Percentiles rank a stretch among this genome's conserved stretches.
Evolutionary conservation across 2,329 filamentous ascomycete species (phyloP).

Genomic region (Penicillium sp.): DNA sequence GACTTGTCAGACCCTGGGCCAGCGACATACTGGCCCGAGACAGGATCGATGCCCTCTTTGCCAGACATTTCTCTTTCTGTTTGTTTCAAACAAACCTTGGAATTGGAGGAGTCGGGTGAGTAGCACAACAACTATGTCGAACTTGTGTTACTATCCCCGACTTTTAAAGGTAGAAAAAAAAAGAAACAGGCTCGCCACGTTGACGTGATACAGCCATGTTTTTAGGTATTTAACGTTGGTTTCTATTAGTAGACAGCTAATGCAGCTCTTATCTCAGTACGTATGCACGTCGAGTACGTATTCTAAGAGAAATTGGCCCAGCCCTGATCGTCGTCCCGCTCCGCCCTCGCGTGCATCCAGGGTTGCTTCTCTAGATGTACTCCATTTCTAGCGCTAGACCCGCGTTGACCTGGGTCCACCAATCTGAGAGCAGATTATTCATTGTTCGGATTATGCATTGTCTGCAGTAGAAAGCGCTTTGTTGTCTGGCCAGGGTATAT

Average conservation of each 20-base stretch:
- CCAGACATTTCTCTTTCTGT: not conserved
- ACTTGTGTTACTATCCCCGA: not conserved
- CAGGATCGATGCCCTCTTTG: not conserved
- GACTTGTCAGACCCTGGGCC: constrained; percentile 2
- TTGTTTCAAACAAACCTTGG: not conserved
- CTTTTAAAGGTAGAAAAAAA: not conserved
- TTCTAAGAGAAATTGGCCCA: not conserved
- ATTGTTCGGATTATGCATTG: too few relatives aligned
- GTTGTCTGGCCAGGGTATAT: too few relatives aligned
- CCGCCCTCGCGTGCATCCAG: too few relatives aligned
- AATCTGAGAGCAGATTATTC: too few relatives aligned
- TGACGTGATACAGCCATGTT: constrained; percentile 6
- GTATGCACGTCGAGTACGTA: not conserved
- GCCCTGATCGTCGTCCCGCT: not conserved
- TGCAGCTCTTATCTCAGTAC: not conserved
- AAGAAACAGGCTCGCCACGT: not conserved
- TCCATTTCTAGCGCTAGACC: not conserved
- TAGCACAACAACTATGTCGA: not conserved
- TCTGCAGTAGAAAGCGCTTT: too few relatives aligned
- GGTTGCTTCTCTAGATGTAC: too few relatives aligned
- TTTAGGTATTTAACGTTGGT: not conserved
- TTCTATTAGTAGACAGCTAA: not conserved
- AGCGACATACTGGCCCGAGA: not conserved
- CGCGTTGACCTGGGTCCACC: not conserved
- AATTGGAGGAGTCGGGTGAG: not conserved